These are phyloP conservation scores for Takashimella koratensis DNA, from an alignment of 1,284 basidiomycete species.

Conservation along the genomic window DNA sequence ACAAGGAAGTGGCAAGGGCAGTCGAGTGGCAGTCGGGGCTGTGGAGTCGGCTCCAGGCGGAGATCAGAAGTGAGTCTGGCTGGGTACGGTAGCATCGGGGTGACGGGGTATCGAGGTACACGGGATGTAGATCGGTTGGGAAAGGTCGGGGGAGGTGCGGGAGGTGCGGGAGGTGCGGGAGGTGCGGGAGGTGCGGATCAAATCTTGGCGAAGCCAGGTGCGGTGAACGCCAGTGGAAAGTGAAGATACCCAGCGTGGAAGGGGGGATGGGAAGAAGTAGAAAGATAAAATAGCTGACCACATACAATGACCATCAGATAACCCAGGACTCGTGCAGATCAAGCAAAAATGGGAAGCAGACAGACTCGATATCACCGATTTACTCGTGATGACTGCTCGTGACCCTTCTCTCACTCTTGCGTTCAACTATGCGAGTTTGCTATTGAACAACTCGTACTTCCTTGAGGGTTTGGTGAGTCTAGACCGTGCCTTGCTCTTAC, in stretches of 20 bases:
- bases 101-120: too few species aligned
- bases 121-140: too few species aligned
- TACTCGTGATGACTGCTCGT: conserved; percentile 67
- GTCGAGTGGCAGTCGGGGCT: conserved; percentile 45
- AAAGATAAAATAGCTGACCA: too few species aligned
- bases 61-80: conserved; percentile 43
- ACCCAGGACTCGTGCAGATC: conserved; percentile 36
- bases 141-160: too few species aligned
- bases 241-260: too few species aligned
- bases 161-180: too few species aligned
- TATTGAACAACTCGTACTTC: conserved; percentile 96
- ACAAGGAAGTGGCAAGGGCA: conserved; percentile 33
- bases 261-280: too few species aligned
- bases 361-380: conserved; percentile 41
- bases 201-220: too few species aligned
- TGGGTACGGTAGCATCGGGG: too few species aligned
- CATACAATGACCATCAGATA: too few species aligned
- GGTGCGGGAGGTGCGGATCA: too few species aligned
- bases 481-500: background rate
- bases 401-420: conserved; percentile 64
- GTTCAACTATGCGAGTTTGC: conserved; percentile 89
- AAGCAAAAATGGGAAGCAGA: conserved; percentile 43
- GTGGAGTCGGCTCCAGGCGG: conserved; percentile 42
- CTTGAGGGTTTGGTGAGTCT: conserved; percentile 71
- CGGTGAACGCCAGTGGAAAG: too few species aligned